Base-by-base conservation (phyloP, 2,329 filamentous ascomycete genomes). In the Fusarium nanum region DNA sequence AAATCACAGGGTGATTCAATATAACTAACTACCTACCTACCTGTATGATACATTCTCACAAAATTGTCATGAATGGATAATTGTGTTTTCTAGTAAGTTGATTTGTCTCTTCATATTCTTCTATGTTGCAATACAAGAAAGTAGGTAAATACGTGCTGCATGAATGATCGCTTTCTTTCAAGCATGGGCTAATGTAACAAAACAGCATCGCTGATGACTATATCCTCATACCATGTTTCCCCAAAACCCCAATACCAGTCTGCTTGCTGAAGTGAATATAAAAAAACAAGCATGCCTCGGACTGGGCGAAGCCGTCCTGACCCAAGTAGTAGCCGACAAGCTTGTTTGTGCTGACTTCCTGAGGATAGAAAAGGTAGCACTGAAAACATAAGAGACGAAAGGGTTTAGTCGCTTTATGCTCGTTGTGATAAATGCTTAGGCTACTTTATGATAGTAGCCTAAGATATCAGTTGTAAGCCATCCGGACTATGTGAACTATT, bases 361-460 rank as follows among this genome's bases (percentile, higher is more conserved):
- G 1, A 34, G 16, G 16, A 1, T 18, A 34, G 16, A 34, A 34
- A 1, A 18, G 1, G 5, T 5, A 2, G 0, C 8, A 16, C 5
- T 10, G 13, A 34, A 18, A 34, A 8, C 32, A 34, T 18, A 34
- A 37, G 16, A 37, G 0, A 37, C 16, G 9, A 37, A 18, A 37
- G 8, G 1, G 3, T 37, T 11, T 10, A 18, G 32, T 10, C 16
- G 16, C 4, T 18, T 34, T 37, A 37, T 37, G 5, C 32, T 18
- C 9, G 5, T 3, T 18, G 3, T 6, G 16, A 6, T 6, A 18
- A 37, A 1, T 11, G 18, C 9, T 37, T 18, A 18, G 32, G 32
- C 32, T 6, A n/a, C 16, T 18, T 37, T 37, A 11, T 11, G 9
- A 18, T n/a, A 11, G 16, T 1, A 37, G 16, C 32, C 32, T 11